Percentiles rank a stretch among this genome's conserved stretches.
These are phyloP conservation scores for Penicillium pancosmium DNA, from an alignment of 495 filamentous ascomycete species.

Conservation along the genomic window DNA sequence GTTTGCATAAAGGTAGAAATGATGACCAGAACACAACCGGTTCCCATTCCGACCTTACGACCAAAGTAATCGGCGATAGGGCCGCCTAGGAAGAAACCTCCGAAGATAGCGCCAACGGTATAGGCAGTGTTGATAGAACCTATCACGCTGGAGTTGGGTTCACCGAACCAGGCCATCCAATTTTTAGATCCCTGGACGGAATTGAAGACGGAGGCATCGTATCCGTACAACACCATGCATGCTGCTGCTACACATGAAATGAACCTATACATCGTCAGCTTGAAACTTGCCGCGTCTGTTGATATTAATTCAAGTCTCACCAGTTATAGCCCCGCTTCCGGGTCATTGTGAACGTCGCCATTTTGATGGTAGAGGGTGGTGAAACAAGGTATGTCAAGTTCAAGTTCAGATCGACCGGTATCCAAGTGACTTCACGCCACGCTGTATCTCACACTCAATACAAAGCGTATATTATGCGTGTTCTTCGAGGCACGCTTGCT, in stretches of 20 bases:
- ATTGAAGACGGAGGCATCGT: constrained; percentile 68
- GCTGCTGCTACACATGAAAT: constrained; percentile 62
- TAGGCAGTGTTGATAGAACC: constrained; percentile 65
- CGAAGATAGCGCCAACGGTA: constrained; percentile 63
- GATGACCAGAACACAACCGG: constrained; percentile 59
- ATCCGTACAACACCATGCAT: constrained; percentile 70
- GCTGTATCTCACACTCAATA: neutral
- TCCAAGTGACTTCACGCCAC: neutral
- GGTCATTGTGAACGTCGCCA: constrained; percentile 22
- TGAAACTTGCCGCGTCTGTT: neutral
- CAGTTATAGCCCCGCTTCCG: constrained; percentile 45
- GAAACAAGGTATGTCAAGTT: neutral
- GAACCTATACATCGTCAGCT: constrained; percentile 47
- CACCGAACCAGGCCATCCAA: constrained; percentile 61
- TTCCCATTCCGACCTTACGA: constrained; percentile 59
- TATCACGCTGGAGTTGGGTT: constrained; percentile 52
- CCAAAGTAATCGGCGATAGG: constrained; percentile 60
- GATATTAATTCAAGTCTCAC: constrained; percentile 13
- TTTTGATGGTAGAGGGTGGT: neutral
- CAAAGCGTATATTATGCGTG: neutral
- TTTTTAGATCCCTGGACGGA: constrained; percentile 61
- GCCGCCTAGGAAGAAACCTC: constrained; percentile 62
- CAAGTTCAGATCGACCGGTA: neutral
- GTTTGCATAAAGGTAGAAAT: constrained; percentile 65
- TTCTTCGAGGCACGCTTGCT: neutral